phyloP scores from a whole-genome alignment of 140 eudicot species.

The Oenanthe javanica region DNA sequence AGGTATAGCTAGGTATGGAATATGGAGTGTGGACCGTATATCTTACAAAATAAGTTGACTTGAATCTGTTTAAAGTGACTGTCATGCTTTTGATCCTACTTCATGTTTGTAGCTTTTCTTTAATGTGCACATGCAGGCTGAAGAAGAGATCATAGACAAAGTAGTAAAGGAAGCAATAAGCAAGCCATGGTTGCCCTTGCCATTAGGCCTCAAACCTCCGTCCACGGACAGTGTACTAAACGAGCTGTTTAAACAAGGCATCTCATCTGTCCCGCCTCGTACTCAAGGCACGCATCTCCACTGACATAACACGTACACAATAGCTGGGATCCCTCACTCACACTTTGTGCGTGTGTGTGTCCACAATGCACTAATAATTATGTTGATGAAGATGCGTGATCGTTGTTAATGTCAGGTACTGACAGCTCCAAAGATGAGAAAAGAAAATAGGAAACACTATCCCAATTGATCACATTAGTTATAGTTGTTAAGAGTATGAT shows the following conservation, averaged over 20 bases:
- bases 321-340: not conserved
- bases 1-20: not conserved
- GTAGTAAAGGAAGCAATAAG: conserved; percentile 86
- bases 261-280: conserved; percentile 49
- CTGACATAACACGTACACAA: conserved; percentile 20
- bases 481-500: not conserved
- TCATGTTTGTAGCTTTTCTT: not conserved
- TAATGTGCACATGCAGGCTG: conserved; percentile 39
- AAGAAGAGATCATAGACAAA: conserved; percentile 57
- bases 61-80: not conserved
- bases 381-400: not conserved
- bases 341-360: not conserved
- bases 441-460: not conserved
- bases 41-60: not conserved
- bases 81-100: not conserved
- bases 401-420: conserved; percentile 3
- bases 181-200: conserved; percentile 84
- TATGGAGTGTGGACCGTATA: not conserved
- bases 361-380: conserved; percentile 1
- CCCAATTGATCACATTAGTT: not conserved
- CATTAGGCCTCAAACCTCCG: conserved; percentile 80
- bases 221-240: conserved; percentile 64
- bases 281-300: conserved; percentile 31
- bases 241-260: conserved; percentile 73
- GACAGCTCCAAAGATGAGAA: conserved; percentile 12